These are phyloP conservation scores for Sonneratia alba DNA, from an alignment of 345 rosid species.

Conservation along the genomic window DNA sequence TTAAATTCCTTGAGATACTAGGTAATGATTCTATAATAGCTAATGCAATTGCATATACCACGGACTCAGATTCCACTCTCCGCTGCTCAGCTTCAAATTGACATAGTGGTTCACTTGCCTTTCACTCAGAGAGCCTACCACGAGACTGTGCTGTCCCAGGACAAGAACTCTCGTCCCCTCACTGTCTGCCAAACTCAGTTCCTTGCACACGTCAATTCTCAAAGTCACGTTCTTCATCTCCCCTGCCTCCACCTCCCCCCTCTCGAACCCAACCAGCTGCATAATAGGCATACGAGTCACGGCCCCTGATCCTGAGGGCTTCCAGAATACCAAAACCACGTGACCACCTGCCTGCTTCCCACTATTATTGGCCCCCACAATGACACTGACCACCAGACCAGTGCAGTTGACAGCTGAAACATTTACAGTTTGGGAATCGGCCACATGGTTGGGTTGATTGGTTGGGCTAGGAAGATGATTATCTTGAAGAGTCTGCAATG, in stretches of 20 bases:
- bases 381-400: constrained; percentile 13
- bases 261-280: constrained; percentile 51
- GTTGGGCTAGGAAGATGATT: neutral
- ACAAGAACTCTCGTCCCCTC: constrained; percentile 40
- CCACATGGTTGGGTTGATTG: too few relatives aligned
- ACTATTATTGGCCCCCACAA: constrained; percentile 36
- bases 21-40: too few relatives aligned
- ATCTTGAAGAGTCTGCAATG: neutral
- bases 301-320: constrained; percentile 21
- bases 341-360: constrained; percentile 36
- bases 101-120: constrained; percentile 28
- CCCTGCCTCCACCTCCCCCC: constrained; percentile 31
- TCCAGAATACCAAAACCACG: constrained; percentile 52
- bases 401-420: constrained; percentile 27
- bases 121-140: constrained; percentile 37
- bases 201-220: constrained; percentile 38
- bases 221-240: constrained; percentile 28
- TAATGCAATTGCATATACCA: too few relatives aligned
- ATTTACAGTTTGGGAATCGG: constrained; percentile 21
- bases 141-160: constrained; percentile 28
- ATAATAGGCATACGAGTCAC: constrained; percentile 24
- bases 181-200: constrained; percentile 33
- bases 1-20: too few relatives aligned
- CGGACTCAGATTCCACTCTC: neutral
- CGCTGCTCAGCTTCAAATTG: constrained; percentile 21